Evolutionary conservation across 371 early-diverging fungal genomes (phyloP).

Genomic region (Cokeromyces recurvatus): DNA sequence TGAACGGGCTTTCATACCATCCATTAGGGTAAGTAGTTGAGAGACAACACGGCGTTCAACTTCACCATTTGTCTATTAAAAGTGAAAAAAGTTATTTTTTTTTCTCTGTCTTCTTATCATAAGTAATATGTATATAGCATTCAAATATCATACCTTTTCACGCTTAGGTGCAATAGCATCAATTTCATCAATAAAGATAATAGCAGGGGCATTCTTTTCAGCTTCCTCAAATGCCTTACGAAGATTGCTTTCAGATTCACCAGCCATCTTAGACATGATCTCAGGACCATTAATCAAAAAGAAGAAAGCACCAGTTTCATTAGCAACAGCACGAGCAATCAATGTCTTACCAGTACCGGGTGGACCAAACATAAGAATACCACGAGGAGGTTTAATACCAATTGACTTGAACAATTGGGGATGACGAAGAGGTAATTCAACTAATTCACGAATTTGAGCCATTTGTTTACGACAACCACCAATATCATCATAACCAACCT

Average conservation of each 20-base stretch:
- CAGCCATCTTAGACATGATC: constrained; percentile 99
- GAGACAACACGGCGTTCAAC: constrained; percentile 99
- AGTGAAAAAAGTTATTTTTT: neutral
- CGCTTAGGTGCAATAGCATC: constrained; percentile 99
- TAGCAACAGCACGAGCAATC: constrained; percentile 77
- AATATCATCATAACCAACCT: constrained; percentile 99
- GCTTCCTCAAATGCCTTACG: constrained; percentile 99
- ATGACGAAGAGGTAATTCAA: constrained; percentile 98
- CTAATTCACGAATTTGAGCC: constrained; percentile 99
- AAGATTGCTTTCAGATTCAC: constrained; percentile 98
- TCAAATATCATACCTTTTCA: constrained; percentile 66
- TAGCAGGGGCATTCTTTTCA: constrained; percentile 97
- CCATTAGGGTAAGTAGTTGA: constrained; percentile 99
- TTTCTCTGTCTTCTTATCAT: no score
- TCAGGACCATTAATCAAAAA: constrained; percentile 99
- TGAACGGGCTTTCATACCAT: constrained; percentile 97
- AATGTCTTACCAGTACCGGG: constrained; percentile 96
- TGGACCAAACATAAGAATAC: constrained; percentile 98
- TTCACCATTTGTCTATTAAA: constrained; percentile 93
- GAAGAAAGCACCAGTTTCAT: constrained; percentile 83
- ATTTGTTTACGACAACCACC: constrained; percentile 99
- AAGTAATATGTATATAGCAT: neutral
- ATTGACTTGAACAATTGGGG: constrained; percentile 97
- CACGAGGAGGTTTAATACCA: constrained; percentile 99
- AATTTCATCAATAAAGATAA: constrained; percentile 99